A percentile compares a stretch with the other conserved stretches of the same genome.
Conservation (phyloP, 768 basidiomycete species). For the Mycena metata region DNA sequence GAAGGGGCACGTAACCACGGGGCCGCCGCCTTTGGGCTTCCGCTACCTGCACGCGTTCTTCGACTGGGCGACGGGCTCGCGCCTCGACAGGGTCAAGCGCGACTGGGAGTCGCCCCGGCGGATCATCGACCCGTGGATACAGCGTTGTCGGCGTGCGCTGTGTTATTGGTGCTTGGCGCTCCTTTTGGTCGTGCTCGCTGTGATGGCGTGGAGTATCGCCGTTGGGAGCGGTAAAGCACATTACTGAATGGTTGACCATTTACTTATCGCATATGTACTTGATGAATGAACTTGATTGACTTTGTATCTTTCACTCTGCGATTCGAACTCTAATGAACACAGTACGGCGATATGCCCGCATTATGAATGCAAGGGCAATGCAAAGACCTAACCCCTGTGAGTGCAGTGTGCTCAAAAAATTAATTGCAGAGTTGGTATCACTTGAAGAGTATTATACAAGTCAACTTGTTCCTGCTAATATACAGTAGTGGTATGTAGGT, state of each 20-base stretch:
- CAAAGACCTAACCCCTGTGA: too few relatives aligned
- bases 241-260: conserved; percentile 7
- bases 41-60: conserved; percentile 28
- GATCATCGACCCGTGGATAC: conserved; percentile 39
- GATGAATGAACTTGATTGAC: too few relatives aligned
- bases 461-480: too few relatives aligned
- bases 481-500: too few relatives aligned
- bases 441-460: too few relatives aligned
- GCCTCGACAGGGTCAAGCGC: conserved; percentile 28
- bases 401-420: too few relatives aligned
- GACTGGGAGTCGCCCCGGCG: conserved; percentile 29
- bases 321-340: too few relatives aligned
- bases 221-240: conserved; percentile 32
- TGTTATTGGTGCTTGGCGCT: conserved; percentile 29
- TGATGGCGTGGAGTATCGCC: conserved; percentile 37
- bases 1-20: conserved; percentile 29
- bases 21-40: conserved; percentile 23
- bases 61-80: conserved; percentile 33
- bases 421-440: too few relatives aligned
- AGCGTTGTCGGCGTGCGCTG: conserved; percentile 35
- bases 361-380: too few relatives aligned
- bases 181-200: conserved; percentile 22
- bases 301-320: too few relatives aligned
- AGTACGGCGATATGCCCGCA: too few relatives aligned
- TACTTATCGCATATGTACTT: conserved; percentile 18